These are phyloP conservation scores for Trypanosoma boissoni DNA, from an alignment of 208 protist species.

Conservation along the genomic window DNA sequence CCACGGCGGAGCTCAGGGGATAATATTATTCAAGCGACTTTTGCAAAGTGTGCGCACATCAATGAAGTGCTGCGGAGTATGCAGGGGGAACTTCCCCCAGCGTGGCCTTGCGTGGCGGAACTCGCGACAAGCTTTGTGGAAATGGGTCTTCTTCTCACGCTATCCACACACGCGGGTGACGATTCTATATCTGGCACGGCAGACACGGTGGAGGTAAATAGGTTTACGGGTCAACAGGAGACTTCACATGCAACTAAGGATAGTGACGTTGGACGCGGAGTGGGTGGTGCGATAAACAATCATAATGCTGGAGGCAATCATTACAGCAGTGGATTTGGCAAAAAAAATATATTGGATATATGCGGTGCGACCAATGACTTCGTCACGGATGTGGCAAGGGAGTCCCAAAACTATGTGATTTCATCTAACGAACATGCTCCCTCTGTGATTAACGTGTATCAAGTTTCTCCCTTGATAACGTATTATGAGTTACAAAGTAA, in stretches of 20 bases:
- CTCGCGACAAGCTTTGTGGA: constrained; percentile 63
- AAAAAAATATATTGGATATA: too few relatives aligned
- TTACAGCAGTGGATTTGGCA: too few relatives aligned
- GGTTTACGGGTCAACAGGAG: too few relatives aligned
- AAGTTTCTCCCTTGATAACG: constrained; percentile 53
- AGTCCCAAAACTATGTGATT: constrained; percentile 12
- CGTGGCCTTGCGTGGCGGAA: constrained; percentile 24
- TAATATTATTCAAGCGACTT: constrained; percentile 35
- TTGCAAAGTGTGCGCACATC: constrained; percentile 53
- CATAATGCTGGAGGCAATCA: too few relatives aligned
- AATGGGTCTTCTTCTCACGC: constrained; percentile 42
- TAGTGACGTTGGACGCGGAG: too few relatives aligned
- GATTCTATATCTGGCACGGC: too few relatives aligned
- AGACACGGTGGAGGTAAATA: too few relatives aligned
- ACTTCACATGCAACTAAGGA: too few relatives aligned
- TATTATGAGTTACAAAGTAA: constrained; percentile 81
- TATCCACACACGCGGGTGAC: too few relatives aligned
- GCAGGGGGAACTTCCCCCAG: constrained; percentile 8
- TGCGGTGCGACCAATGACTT: too few relatives aligned
- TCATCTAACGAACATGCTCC: constrained; percentile 3
- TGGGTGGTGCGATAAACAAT: too few relatives aligned
- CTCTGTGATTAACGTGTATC: constrained; percentile 56
- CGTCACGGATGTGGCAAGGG: too few relatives aligned
- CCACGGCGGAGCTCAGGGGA: constrained; percentile 49
- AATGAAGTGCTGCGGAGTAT: constrained; percentile 48